Evolutionary conservation across 1,139 yeast genomes (phyloP).

Genomic region (Yarrowia galli): DNA sequence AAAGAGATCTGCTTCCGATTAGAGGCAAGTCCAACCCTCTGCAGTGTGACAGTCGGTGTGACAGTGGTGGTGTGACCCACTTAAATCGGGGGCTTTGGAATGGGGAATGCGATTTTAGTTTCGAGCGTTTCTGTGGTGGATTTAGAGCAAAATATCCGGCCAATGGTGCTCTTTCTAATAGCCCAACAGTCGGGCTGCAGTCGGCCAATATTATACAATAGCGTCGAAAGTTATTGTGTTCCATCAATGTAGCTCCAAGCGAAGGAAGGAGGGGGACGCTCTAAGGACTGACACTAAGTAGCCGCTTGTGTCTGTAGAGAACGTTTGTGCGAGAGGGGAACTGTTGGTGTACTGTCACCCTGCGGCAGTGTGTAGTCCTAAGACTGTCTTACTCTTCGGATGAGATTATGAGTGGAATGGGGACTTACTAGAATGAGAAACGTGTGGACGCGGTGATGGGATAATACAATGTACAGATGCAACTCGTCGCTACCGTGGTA

Average conservation of each 20-base stretch:
- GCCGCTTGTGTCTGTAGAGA: neutral
- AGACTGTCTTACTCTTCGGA: neutral
- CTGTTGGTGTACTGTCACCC: neutral
- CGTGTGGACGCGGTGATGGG: too few species aligned
- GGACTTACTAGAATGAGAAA: too few species aligned
- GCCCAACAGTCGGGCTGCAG: neutral
- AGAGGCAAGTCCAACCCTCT: conserved; percentile 6
- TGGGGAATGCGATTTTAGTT: too few species aligned
- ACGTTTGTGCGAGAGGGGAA: neutral
- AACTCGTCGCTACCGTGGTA: too few species aligned
- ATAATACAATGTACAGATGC: too few species aligned
- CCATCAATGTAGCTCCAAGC: neutral
- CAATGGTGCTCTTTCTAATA: too few species aligned
- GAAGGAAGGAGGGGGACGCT: neutral
- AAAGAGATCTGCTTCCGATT: conserved; percentile 9
- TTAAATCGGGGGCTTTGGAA: too few species aligned
- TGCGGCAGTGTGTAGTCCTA: neutral
- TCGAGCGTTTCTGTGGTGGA: too few species aligned
- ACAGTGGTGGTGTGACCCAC: neutral
- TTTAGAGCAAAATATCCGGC: too few species aligned
- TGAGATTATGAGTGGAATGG: neutral
- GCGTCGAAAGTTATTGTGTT: neutral
- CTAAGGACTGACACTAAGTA: neutral
- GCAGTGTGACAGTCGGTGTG: neutral
- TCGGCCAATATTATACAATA: neutral